Evolutionary conservation across 768 basidiomycete species (phyloP).

Genomic region (Pleurotus eryngii): DNA sequence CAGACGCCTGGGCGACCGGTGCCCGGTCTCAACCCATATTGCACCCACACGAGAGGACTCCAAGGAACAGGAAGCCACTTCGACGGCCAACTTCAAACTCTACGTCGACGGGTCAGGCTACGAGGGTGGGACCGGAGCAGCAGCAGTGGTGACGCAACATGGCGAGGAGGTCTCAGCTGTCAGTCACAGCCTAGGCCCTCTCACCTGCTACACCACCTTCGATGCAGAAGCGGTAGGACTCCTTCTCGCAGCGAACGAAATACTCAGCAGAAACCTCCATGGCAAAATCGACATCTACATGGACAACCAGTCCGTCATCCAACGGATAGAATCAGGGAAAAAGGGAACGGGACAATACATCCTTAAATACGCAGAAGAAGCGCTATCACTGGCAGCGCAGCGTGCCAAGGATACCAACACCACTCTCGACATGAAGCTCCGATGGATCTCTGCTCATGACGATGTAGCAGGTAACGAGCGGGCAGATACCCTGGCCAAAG

Average conservation of each 20-base stretch:
- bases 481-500: constrained; percentile 21
- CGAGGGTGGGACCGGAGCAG: constrained; percentile 19
- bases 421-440: constrained; percentile 7
- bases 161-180: neutral
- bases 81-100: constrained; percentile 7
- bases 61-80: neutral
- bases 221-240: constrained; percentile 20
- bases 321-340: neutral
- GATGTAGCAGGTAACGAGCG: constrained; percentile 14
- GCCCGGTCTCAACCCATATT: no score
- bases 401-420: neutral
- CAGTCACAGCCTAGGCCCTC: constrained; percentile 12
- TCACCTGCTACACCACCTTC: constrained; percentile 15
- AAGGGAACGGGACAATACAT: constrained; percentile 1
- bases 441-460: constrained; percentile 24
- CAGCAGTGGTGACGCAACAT: constrained; percentile 11
- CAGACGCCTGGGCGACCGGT: no score
- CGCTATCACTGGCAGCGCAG: neutral
- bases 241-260: constrained; percentile 12
- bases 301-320: constrained; percentile 15
- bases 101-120: constrained; percentile 20
- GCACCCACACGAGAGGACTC: no score
- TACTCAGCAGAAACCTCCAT: constrained; percentile 2
- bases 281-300: constrained; percentile 9
- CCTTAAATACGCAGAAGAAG: neutral